Percentiles rank a stretch among this genome's conserved stretches.
Conservation (phyloP, 2,329 filamentous ascomycete species). For the Aspergillus transmontanensis region DNA sequence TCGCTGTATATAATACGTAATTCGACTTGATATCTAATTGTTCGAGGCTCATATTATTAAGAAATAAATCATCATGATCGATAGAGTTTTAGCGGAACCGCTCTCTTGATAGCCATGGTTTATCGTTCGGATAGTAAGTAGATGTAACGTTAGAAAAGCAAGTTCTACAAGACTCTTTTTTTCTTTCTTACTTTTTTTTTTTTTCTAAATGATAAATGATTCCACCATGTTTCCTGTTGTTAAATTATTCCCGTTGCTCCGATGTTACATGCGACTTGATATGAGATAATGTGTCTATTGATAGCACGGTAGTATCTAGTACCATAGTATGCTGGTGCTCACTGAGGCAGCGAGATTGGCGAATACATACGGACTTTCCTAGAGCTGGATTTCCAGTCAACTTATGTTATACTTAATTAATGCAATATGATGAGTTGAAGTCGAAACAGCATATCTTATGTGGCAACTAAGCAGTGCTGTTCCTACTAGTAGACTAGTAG, state of each 20-base stretch:
- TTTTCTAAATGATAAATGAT: not conserved
- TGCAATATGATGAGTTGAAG: not conserved
- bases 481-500: no score
- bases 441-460: not conserved
- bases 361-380: not conserved
- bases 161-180: not conserved
- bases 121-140: not conserved
- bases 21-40: not conserved
- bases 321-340: not conserved
- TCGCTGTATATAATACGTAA: constrained; percentile 3
- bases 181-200: not conserved
- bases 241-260: not conserved
- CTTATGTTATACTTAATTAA: not conserved
- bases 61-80: not conserved
- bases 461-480: not conserved
- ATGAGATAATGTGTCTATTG: not conserved
- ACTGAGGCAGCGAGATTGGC: not conserved
- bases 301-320: not conserved
- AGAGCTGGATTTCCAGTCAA: not conserved
- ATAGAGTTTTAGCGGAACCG: not conserved
- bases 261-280: not conserved
- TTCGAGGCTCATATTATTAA: not conserved
- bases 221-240: not conserved
- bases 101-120: not conserved
- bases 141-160: not conserved